Conservation (phyloP, 306 rosid species). For the Ochetophila trinervis region DNA sequence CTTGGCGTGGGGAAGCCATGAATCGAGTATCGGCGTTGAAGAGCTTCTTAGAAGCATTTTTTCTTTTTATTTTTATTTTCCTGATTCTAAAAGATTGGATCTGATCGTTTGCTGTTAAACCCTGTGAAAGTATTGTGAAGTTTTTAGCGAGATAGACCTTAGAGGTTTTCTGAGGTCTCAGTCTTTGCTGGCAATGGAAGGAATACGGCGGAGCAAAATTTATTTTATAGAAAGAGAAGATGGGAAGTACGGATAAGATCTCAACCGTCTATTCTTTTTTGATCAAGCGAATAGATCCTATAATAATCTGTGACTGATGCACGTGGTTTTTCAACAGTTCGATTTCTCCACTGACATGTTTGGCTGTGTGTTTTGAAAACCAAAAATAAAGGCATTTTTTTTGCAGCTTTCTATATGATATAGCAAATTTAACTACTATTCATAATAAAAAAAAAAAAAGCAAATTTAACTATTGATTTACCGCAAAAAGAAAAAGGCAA, state of each 20-base stretch:
- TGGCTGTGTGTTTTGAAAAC: neutral
- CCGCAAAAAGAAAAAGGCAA: too few species aligned
- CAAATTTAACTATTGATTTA: too few species aligned
- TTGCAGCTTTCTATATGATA: neutral
- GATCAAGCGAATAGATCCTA: neutral
- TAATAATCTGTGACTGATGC: neutral
- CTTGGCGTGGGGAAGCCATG: conserved; percentile 35
- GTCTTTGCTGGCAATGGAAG: neutral
- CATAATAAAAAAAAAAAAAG: too few species aligned
- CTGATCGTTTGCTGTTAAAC: neutral
- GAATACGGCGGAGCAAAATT: neutral
- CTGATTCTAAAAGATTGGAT: neutral
- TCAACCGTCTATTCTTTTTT: conserved; percentile 26
- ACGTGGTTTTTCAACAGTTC: conserved; percentile 5
- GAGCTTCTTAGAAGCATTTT: conserved; percentile 42
- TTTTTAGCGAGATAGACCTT: neutral
- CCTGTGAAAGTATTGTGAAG: too few species aligned
- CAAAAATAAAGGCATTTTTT: neutral
- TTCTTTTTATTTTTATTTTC: too few species aligned
- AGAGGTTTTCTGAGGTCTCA: neutral
- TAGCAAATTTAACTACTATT: neutral
- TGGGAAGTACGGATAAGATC: conserved; percentile 8
- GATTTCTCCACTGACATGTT: neutral
- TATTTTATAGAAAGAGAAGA: conserved; percentile 19
- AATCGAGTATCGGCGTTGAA: conserved; percentile 35